Percentiles rank a stretch among this genome's conserved stretches.
Evolutionary conservation across 192 early-diverging fungal species (phyloP).

Genomic region (Paraglomus occultum): DNA sequence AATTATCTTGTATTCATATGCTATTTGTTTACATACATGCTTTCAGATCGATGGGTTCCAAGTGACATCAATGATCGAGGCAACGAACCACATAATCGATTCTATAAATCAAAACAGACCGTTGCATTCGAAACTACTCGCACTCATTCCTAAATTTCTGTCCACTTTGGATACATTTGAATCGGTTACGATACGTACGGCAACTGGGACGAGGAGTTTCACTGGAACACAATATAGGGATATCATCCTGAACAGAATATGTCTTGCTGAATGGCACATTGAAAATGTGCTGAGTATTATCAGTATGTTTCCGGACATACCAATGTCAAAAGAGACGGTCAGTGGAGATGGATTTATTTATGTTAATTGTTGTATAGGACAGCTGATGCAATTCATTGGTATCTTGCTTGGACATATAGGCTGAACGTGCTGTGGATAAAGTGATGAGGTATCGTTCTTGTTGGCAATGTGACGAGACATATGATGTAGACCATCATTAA

Average conservation of each 20-base stretch:
- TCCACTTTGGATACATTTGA: conserved; percentile 29
- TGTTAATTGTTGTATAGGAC: background rate
- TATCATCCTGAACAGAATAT: conserved; percentile 39
- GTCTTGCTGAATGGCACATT: conserved; percentile 34
- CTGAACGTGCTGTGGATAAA: conserved; percentile 28
- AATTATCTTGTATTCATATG: background rate
- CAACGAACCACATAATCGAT: conserved; percentile 32
- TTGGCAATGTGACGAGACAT: background rate
- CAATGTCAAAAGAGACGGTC: conserved; percentile 36
- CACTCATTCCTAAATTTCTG: conserved; percentile 34
- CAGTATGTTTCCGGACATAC: conserved; percentile 35
- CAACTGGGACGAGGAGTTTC: conserved; percentile 24
- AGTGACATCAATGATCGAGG: conserved; percentile 30
- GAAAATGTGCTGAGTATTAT: conserved; percentile 37
- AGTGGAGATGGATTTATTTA: conserved; percentile 18
- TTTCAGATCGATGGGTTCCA: conserved; percentile 10
- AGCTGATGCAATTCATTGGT: background rate
- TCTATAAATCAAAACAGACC: conserved; percentile 29
- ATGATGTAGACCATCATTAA: background rate
- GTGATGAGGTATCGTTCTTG: conserved; percentile 35
- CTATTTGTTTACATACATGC: background rate
- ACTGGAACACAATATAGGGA: conserved; percentile 36
- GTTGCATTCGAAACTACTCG: conserved; percentile 35
- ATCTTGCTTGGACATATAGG: background rate
- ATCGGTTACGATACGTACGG: conserved; percentile 23